These are phyloP conservation scores for Teratosphaeriaceae sp. DNA, from an alignment of 2,329 filamentous ascomycete genomes.

Conservation along the genomic window DNA sequence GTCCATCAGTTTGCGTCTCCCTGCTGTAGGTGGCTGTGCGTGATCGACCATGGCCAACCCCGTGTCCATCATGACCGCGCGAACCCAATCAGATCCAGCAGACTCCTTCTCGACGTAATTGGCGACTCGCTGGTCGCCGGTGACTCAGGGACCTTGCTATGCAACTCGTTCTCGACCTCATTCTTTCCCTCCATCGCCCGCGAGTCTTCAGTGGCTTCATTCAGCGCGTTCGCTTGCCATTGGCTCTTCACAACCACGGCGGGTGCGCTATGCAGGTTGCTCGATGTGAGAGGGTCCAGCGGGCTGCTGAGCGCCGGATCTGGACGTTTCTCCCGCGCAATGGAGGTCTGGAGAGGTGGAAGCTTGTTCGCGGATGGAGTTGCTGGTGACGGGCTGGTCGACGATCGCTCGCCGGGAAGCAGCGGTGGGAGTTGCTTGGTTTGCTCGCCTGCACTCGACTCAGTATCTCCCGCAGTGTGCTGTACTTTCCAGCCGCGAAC, in stretches of 20 bases:
- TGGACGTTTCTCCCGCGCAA: not conserved
- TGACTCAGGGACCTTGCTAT: constrained; percentile 49
- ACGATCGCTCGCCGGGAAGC: no score
- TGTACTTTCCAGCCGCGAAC: no score
- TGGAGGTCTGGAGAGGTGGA: not conserved
- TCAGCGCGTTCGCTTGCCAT: constrained; percentile 37
- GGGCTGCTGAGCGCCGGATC: not conserved
- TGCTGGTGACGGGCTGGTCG: no score
- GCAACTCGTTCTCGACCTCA: constrained; percentile 64
- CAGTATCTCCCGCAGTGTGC: no score
- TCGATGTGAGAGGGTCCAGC: not conserved
- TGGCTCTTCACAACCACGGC: constrained; percentile 22
- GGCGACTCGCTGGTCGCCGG: constrained; percentile 37
- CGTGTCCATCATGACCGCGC: not conserved
- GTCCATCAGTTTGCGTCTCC: no score
- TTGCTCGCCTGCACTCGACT: not conserved
- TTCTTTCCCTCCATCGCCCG: constrained; percentile 70
- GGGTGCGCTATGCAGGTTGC: constrained; percentile 10
- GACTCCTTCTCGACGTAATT: not conserved
- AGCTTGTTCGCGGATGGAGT: no score
- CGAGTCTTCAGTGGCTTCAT: constrained; percentile 65
- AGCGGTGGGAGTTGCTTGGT: not conserved
- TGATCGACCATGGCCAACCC: no score
- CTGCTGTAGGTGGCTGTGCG: no score
- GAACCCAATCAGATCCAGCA: not conserved